Conservation (phyloP, 129 eudicot species). For the Ambrosia trifida region DNA sequence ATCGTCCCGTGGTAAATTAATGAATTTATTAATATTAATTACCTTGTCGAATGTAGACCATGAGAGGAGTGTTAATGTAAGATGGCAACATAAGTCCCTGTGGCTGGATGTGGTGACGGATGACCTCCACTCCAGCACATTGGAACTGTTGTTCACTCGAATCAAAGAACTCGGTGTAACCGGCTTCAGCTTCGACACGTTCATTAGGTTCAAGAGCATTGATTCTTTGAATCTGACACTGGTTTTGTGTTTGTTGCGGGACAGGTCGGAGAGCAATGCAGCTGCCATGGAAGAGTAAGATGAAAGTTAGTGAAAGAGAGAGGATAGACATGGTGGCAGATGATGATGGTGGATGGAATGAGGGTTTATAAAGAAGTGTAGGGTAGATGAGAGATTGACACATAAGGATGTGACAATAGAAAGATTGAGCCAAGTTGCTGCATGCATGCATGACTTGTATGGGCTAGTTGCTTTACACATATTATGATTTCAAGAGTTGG, state of each 20-base stretch:
- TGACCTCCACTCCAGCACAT: conserved; percentile 66
- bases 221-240: conserved; percentile 52
- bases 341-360: conserved; percentile 10
- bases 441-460: conserved; percentile 36
- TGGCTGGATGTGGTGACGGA: conserved; percentile 48
- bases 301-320: conserved; percentile 35
- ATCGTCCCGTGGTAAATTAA: neutral
- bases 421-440: conserved; percentile 34
- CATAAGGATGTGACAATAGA: conserved; percentile 25
- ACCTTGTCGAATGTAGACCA: conserved; percentile 60
- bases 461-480: conserved; percentile 29
- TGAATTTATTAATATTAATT: neutral
- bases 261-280: conserved; percentile 39
- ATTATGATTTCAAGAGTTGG: conserved; percentile 10
- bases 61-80: conserved; percentile 57
- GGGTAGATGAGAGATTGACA: conserved; percentile 31
- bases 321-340: conserved; percentile 49
- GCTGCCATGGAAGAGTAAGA: conserved; percentile 30
- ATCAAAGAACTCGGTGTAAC: conserved; percentile 59
- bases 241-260: conserved; percentile 34
- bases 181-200: conserved; percentile 57
- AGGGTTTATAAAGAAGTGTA: conserved; percentile 28
- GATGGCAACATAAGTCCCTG: conserved; percentile 62
- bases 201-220: conserved; percentile 54
- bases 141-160: conserved; percentile 48